Conservation (phyloP, 1,139 yeast species). For the Debaryomycetaceae sp. region DNA sequence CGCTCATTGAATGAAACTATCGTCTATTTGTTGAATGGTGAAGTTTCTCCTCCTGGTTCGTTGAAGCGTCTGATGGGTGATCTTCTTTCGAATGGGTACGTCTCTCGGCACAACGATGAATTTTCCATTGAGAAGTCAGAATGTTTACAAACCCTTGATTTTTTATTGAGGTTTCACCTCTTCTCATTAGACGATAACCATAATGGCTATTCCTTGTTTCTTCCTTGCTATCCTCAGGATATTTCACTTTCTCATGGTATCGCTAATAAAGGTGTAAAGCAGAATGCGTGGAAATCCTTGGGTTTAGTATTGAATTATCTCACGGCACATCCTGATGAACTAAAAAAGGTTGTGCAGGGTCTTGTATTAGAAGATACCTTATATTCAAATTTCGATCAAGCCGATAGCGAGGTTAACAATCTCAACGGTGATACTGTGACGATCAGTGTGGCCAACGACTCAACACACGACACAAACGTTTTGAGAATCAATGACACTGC, state of each 20-base stretch:
- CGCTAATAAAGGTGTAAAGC: neutral
- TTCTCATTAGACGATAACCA: slow-evolving; percentile 45
- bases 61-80: slow-evolving; percentile 38
- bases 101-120: slow-evolving; percentile 28
- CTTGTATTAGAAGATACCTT: slow-evolving; percentile 60
- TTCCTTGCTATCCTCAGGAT: slow-evolving; percentile 58
- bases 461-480: neutral
- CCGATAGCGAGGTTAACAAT: neutral
- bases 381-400: slow-evolving; percentile 57
- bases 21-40: slow-evolving; percentile 62
- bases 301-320: slow-evolving; percentile 64
- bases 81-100: slow-evolving; percentile 33
- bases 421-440: slow-evolving; percentile 30
- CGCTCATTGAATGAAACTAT: slow-evolving; percentile 49
- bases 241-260: neutral
- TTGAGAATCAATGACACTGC: slow-evolving; percentile 12
- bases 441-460: slow-evolving; percentile 12
- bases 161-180: slow-evolving; percentile 27
- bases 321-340: slow-evolving; percentile 45
- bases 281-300: slow-evolving; percentile 60
- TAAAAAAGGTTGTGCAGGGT: slow-evolving; percentile 52
- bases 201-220: slow-evolving; percentile 68
- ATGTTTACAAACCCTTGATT: slow-evolving; percentile 35
- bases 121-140: slow-evolving; percentile 32
- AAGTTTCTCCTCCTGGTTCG: slow-evolving; percentile 33